Percentiles rank a stretch among this genome's conserved stretches.
Evolutionary conservation across 768 basidiomycete genomes (phyloP).

Genomic region (Boletus sensibilis): DNA sequence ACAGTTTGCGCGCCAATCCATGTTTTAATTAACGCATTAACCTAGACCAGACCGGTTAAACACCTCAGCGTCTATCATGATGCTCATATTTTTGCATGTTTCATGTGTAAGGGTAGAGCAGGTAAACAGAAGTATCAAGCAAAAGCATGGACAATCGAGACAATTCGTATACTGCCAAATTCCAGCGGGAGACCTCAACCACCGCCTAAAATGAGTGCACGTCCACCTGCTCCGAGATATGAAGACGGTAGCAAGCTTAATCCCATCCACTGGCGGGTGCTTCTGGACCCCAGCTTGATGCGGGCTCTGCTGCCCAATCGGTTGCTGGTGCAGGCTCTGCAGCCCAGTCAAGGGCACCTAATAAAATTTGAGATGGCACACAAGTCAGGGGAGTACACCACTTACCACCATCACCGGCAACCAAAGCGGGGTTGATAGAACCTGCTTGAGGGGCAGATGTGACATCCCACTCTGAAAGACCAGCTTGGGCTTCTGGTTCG

Average conservation of each 20-base stretch:
- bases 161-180: slow-evolving; percentile 15
- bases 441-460: slow-evolving; percentile 65
- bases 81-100: slow-evolving; percentile 21
- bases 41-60: too few species aligned
- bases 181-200: slow-evolving; percentile 2
- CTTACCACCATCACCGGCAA: slow-evolving; percentile 57
- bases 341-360: slow-evolving; percentile 82
- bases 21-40: too few species aligned
- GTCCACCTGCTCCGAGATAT: slow-evolving; percentile 3
- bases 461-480: slow-evolving; percentile 71
- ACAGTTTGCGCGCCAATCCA: neutral
- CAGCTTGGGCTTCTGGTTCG: slow-evolving; percentile 54
- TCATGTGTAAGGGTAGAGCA: slow-evolving; percentile 16
- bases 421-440: slow-evolving; percentile 74
- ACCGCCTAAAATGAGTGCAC: neutral
- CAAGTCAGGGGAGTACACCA: slow-evolving; percentile 4
- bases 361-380: neutral
- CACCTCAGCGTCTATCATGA: neutral
- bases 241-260: slow-evolving; percentile 7
- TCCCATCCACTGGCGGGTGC: slow-evolving; percentile 31
- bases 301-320: slow-evolving; percentile 90
- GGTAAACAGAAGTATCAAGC: slow-evolving; percentile 13
- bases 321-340: slow-evolving; percentile 58
- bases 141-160: slow-evolving; percentile 21
- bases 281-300: slow-evolving; percentile 38